phyloP scores from a whole-genome alignment of 1,139 yeast genomes.

The Starmera stellimalicola region DNA sequence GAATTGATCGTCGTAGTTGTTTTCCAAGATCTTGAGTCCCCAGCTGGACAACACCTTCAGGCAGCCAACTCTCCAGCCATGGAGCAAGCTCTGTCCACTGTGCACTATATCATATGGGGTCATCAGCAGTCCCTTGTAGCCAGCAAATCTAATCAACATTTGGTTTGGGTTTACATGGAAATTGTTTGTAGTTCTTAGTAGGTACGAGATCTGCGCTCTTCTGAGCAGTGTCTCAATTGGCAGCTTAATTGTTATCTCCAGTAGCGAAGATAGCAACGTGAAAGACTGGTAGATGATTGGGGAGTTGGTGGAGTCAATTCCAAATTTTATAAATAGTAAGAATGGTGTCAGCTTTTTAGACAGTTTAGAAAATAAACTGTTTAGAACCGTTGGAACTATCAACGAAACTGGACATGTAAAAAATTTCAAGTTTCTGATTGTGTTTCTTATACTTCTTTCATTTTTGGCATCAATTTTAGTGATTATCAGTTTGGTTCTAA shows the following conservation, averaged over 20 bases:
- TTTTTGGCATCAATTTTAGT: slow-evolving; percentile 31
- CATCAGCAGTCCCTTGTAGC: slow-evolving; percentile 42
- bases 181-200: slow-evolving; percentile 26
- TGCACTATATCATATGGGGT: slow-evolving; percentile 38
- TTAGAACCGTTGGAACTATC: slow-evolving; percentile 46
- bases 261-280: slow-evolving; percentile 43
- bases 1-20: slow-evolving; percentile 36
- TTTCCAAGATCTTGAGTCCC: slow-evolving; percentile 62
- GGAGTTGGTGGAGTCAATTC: slow-evolving; percentile 59
- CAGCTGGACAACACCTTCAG: slow-evolving; percentile 75
- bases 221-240: slow-evolving; percentile 84
- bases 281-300: slow-evolving; percentile 50
- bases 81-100: slow-evolving; percentile 42
- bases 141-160: slow-evolving; percentile 44
- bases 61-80: slow-evolving; percentile 89
- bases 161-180: slow-evolving; percentile 28
- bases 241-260: slow-evolving; percentile 65
- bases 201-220: slow-evolving; percentile 69
- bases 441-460: slow-evolving; percentile 26
- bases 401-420: slow-evolving; percentile 47
- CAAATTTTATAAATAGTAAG: slow-evolving; percentile 52
- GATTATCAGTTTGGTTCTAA: slow-evolving; percentile 66
- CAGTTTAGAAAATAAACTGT: slow-evolving; percentile 52
- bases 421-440: slow-evolving; percentile 27
- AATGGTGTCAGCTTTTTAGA: slow-evolving; percentile 70